Percentiles rank a stretch among this genome's conserved stretches.
Conservation (phyloP, 2,329 filamentous ascomycete genomes). For the Arthroderma uncinatum region DNA sequence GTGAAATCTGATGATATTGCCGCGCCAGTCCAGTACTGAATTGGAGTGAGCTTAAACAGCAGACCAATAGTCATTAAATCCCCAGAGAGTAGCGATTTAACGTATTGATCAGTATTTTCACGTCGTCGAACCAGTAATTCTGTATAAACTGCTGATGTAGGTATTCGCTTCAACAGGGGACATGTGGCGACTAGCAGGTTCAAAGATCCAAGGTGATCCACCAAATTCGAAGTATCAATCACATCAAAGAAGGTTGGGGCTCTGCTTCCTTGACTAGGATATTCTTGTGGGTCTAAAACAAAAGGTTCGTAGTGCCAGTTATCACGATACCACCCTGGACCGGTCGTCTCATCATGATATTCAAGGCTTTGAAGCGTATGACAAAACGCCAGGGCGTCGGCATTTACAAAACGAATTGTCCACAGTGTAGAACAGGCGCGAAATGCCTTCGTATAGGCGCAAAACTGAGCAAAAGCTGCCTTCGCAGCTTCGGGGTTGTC, state of each 20-base stretch:
- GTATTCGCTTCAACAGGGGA: conserved; percentile 37
- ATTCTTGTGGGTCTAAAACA: conserved; percentile 35
- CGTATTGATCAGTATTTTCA: conserved; percentile 21
- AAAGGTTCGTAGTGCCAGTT: conserved; percentile 33
- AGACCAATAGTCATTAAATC: conserved; percentile 39
- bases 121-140: conserved; percentile 35
- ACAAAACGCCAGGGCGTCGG: conserved; percentile 44
- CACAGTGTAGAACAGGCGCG: conserved; percentile 20
- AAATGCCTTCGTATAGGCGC: conserved; percentile 18
- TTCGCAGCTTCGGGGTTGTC: conserved; percentile 3
- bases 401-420: conserved; percentile 37
- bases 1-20: conserved; percentile 19
- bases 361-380: conserved; percentile 39
- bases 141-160: conserved; percentile 41
- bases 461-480: conserved; percentile 18
- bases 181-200: conserved; percentile 38
- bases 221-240: conserved; percentile 45
- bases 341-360: conserved; percentile 20
- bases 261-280: conserved; percentile 20
- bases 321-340: conserved; percentile 36
- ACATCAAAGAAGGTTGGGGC: conserved; percentile 42
- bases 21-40: conserved; percentile 42
- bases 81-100: conserved; percentile 38
- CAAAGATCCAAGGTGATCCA: conserved; percentile 36
- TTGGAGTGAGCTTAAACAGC: conserved; percentile 41